Evolutionary conservation across 257 asterid species (phyloP), one percentile per base, ranked within the genome.

Genomic region (Cordia subcordata): DNA sequence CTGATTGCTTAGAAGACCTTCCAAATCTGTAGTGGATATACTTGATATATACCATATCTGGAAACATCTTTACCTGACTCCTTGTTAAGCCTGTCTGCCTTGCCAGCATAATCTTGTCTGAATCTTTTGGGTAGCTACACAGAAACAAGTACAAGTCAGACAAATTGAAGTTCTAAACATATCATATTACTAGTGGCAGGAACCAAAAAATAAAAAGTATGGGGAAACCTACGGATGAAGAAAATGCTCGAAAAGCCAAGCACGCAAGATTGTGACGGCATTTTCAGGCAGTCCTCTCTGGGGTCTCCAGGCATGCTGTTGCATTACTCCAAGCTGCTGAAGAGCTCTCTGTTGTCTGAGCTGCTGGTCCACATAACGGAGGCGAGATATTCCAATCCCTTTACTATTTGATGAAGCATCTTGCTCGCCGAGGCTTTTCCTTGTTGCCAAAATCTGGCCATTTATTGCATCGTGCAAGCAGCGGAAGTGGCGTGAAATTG

Each of bases 201-300:
- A 42, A 42, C 10, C 4, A 42, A 42, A 39, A 3, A 10, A 40
- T 14, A 35, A 5, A 8, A 16, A 8, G 15, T 45, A 60, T n/a
- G 14, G 32, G 35, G 42, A 45, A 49, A 66, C 82, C 71, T 67
- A 90, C 95, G 98, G 98, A 60, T 90, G 90, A 67, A 90, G 95
- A 55, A 87, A 87, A 74, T 90, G 98, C 72, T 90, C 96, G 37
- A 90, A 90, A 58, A 90, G 96, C 98, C 98, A 90, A 77, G 98
- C 94, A 39, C 96, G 72, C 49, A 90, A 61, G 49, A 90, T 66
- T 0, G 96, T 74, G 63, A 90, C 96, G 20, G 96, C 88, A 53
- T 74, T 75, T 69, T 87, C 95, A 0, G 96, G 98, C 6, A 87
- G 80, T 8, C 96, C 97, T 70, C 97, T 80, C 72, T 90, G 97